Evolutionary conservation across 805 yeast genomes (phyloP).

Genomic region (Metschnikowia cubensis): DNA sequence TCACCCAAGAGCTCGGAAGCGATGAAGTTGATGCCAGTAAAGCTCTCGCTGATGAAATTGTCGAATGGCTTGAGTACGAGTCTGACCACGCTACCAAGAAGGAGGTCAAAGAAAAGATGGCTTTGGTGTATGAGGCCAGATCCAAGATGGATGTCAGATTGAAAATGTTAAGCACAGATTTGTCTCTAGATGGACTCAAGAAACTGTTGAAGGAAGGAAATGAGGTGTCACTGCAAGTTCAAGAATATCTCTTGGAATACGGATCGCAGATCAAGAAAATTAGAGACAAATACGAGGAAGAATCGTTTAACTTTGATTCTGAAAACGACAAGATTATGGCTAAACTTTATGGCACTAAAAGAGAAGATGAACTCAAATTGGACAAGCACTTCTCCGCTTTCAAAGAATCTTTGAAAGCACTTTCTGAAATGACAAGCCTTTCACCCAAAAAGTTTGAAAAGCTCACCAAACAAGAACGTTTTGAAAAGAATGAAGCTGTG

Average conservation of each 20-base stretch:
- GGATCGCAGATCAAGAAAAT: constrained; percentile 43
- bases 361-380: constrained; percentile 17
- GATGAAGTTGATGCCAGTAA: constrained; percentile 29
- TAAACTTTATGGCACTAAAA: constrained; percentile 13
- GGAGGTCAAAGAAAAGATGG: constrained; percentile 25
- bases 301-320: constrained; percentile 49
- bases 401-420: constrained; percentile 25
- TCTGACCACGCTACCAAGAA: constrained; percentile 46
- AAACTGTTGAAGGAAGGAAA: constrained; percentile 42
- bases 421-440: constrained; percentile 23
- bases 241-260: constrained; percentile 41
- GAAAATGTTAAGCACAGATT: constrained; percentile 42
- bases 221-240: constrained; percentile 38
- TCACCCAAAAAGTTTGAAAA: constrained; percentile 20
- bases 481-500: constrained; percentile 23
- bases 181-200: constrained; percentile 44
- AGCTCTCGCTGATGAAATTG: constrained; percentile 39
- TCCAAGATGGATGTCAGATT: constrained; percentile 31
- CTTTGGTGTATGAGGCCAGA: constrained; percentile 19
- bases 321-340: constrained; percentile 44
- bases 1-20: constrained; percentile 37
- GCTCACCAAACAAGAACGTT: constrained; percentile 24
- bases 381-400: constrained; percentile 25
- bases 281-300: constrained; percentile 40
- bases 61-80: constrained; percentile 80